Percentiles rank a stretch among this genome's conserved stretches.
These are phyloP conservation scores for Actinomortierella wolfii DNA, from an alignment of 371 early-diverging fungal species.

Conservation along the genomic window DNA sequence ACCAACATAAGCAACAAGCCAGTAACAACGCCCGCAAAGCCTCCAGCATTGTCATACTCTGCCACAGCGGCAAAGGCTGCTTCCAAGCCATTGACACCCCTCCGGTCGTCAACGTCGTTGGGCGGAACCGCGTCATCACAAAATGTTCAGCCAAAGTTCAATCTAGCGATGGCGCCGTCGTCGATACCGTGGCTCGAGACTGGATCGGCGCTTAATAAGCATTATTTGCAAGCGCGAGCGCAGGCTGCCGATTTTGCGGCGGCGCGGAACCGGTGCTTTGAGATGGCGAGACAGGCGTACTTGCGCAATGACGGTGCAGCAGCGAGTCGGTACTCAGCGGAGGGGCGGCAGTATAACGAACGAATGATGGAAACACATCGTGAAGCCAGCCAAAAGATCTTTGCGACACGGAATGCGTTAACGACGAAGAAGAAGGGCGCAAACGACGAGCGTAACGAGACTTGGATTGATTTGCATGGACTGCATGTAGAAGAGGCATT, in stretches of 20 bases:
- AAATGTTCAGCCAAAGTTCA: slow-evolving; percentile 18
- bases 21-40: neutral
- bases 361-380: slow-evolving; percentile 63
- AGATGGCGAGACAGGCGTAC: slow-evolving; percentile 59
- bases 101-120: slow-evolving; percentile 12
- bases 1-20: neutral
- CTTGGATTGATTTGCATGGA: slow-evolving; percentile 68
- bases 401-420: slow-evolving; percentile 52
- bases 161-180: slow-evolving; percentile 42
- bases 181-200: slow-evolving; percentile 63
- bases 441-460: slow-evolving; percentile 20
- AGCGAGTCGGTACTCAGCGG: slow-evolving; percentile 57
- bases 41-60: slow-evolving; percentile 21
- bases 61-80: slow-evolving; percentile 43
- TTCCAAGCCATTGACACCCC: slow-evolving; percentile 29
- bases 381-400: slow-evolving; percentile 62
- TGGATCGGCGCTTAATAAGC: slow-evolving; percentile 51
- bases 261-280: slow-evolving; percentile 63
- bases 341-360: slow-evolving; percentile 62
- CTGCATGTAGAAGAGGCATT: slow-evolving; percentile 64
- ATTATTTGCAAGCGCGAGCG: slow-evolving; percentile 56
- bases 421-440: slow-evolving; percentile 28
- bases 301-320: slow-evolving; percentile 58
- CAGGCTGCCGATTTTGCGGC: slow-evolving; percentile 61
- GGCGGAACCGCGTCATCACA: neutral